Base-by-base conservation (phyloP, 176 grass and related monocot genomes). In the Phoenix roebelenii region DNA sequence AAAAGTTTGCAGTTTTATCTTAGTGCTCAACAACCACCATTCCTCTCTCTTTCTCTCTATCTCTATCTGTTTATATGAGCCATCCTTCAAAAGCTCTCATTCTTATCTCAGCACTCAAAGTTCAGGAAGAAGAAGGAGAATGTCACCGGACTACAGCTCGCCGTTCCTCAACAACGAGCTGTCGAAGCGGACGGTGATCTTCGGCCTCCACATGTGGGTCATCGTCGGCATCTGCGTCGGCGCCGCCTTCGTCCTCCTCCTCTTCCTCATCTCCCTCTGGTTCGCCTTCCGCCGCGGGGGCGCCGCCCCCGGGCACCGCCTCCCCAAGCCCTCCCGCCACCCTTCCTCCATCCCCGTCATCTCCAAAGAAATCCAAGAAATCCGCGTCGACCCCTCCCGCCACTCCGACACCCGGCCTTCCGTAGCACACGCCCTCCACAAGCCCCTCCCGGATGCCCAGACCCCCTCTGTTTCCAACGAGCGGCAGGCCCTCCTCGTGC, bases 301-400 rank as follows among this genome's bases (percentile, higher is more conserved):
- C 22, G 25, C 74, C 25, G 68, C 60, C 17, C 82, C 82, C 0
- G 49, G 25, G 52, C 72, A 71, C 57, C 10, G 30, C 49, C 2
- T 55, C 1, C 57, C 52, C 9, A 48, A 28, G 50, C 15, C 49
- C 50, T 16, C 80, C 24, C 64, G 51, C 26, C 66, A 72, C 17
- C 65, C 83, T 0, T 6, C 80, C 26, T 71, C 61, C 25, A 96
- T 96, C 81, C 87, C 87, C 57, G 63, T 64, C 22, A 62, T 85
- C n/a, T 97, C 92, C 44, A 97, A 88, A 71, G 92, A 91, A 72
- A 97, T 97, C 77, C 92, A 88, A 83, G 92, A 91, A 77, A 89
- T 97, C 61, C 64, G 85, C 29, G 70, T 85, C 68, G 74, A 85
- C 4, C 70, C 80, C 58, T 71, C 76, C 3, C 71, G 77, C 58